These are phyloP conservation scores for Closterium sp. DNA, from an alignment of 139 green algal genomes.

Conservation along the genomic window DNA sequence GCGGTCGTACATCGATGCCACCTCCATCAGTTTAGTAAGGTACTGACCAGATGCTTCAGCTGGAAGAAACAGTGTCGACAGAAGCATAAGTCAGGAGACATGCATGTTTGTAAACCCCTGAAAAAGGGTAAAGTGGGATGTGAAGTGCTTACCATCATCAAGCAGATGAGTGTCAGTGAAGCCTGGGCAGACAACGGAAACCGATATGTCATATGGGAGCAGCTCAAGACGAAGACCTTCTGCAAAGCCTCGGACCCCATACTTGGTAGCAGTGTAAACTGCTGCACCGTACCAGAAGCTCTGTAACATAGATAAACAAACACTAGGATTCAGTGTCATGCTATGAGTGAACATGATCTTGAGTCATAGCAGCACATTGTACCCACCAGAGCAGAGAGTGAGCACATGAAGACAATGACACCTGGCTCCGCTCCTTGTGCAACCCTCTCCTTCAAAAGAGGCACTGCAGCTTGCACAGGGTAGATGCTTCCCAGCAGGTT, in stretches of 20 bases:
- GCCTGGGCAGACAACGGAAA: slow-evolving; percentile 40
- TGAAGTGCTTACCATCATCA: not conserved
- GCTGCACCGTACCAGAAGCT: slow-evolving; percentile 39
- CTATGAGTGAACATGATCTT: not conserved
- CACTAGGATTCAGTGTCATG: not conserved
- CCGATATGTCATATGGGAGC: slow-evolving; percentile 26
- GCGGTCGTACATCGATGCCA: slow-evolving; percentile 11
- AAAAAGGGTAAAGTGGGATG: not conserved
- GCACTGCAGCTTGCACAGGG: slow-evolving; percentile 11
- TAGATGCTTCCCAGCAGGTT: slow-evolving; percentile 26
- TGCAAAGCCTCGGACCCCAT: slow-evolving; percentile 38
- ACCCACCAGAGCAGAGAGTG: slow-evolving; percentile 9
- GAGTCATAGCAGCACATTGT: not conserved
- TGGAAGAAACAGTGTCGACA: not conserved
- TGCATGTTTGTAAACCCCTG: too few relatives aligned
- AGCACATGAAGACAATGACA: slow-evolving; percentile 24
- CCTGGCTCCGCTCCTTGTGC: not conserved
- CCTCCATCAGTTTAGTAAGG: not conserved
- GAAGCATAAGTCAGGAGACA: not conserved
- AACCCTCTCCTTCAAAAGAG: not conserved
- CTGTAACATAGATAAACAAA: slow-evolving; percentile 8
- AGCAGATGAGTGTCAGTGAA: slow-evolving; percentile 48
- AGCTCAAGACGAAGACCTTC: slow-evolving; percentile 43
- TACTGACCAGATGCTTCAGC: not conserved
- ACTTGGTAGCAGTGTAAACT: slow-evolving; percentile 50